Evolutionary conservation across 306 rosid genomes (phyloP).

Genomic region (Castanea crenata): DNA sequence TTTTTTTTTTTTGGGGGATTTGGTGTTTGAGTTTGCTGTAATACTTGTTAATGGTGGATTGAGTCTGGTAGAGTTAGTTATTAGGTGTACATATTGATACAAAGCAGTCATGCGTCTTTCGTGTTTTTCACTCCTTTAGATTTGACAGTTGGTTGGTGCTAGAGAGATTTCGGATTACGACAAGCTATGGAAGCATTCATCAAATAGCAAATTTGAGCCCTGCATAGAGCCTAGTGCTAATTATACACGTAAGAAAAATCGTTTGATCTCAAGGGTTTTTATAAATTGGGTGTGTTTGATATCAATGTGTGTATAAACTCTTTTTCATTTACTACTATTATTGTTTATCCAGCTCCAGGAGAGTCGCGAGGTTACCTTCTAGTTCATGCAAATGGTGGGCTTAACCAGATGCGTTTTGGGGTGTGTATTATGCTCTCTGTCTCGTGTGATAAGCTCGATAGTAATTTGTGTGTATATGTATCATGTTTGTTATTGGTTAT

Average conservation of each 20-base stretch:
- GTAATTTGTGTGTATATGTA: neutral
- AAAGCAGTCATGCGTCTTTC: conserved; percentile 42
- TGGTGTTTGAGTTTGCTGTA: neutral
- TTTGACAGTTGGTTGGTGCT: conserved; percentile 54
- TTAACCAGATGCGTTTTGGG: conserved; percentile 98
- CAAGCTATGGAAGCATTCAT: conserved; percentile 86
- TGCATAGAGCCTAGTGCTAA: conserved; percentile 64
- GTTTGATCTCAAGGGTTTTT: neutral
- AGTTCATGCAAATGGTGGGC: conserved; percentile 94
- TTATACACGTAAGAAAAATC: conserved; percentile 58
- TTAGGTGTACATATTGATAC: conserved; percentile 21
- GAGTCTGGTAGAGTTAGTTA: conserved; percentile 11
- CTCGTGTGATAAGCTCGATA: neutral
- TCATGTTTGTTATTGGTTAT: no score
- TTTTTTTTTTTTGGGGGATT: neutral
- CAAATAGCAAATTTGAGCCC: conserved; percentile 62
- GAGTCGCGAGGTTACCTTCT: conserved; percentile 74
- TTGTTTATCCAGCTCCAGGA: conserved; percentile 54
- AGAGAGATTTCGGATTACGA: conserved; percentile 43
- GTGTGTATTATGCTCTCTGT: conserved; percentile 40
- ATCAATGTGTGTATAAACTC: neutral
- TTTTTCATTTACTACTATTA: neutral
- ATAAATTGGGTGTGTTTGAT: neutral
- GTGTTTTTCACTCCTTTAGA: conserved; percentile 47
- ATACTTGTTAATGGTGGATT: neutral